phyloP scores from a whole-genome alignment of 306 rosid species.

The Inga laurina region DNA sequence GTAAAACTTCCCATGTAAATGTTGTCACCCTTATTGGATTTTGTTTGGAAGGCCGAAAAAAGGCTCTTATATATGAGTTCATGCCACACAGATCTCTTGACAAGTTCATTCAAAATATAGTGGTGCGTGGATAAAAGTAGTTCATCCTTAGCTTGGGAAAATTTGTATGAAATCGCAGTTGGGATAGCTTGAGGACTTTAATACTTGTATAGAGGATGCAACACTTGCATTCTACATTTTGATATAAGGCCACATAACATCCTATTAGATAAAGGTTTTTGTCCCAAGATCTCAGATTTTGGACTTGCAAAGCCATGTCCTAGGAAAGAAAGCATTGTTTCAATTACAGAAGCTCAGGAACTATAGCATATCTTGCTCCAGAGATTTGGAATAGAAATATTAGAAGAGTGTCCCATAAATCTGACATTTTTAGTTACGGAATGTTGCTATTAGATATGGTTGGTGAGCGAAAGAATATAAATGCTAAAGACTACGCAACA shows the following conservation, averaged over 20 bases:
- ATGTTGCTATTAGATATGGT: conserved; percentile 4
- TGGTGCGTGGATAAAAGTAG: not conserved
- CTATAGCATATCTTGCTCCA: conserved; percentile 22
- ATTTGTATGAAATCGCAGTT: conserved; percentile 18
- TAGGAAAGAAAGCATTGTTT: conserved; percentile 33
- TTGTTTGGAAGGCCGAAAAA: conserved; percentile 27
- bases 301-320: conserved; percentile 40
- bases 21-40: conserved; percentile 39
- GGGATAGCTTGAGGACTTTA: conserved; percentile 35
- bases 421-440: conserved; percentile 27
- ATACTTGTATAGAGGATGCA: conserved; percentile 38
- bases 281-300: conserved; percentile 36
- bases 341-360: conserved; percentile 28
- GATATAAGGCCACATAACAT: conserved; percentile 44
- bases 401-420: conserved; percentile 24
- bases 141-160: conserved; percentile 9
- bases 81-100: conserved; percentile 40
- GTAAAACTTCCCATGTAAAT: conserved; percentile 56
- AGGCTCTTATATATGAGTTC: conserved; percentile 38
- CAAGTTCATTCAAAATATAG: not conserved
- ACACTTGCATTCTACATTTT: conserved; percentile 30
- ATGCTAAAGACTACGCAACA: not conserved
- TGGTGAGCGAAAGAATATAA: conserved; percentile 25
- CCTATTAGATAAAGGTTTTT: conserved; percentile 31
- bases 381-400: conserved; percentile 1